phyloP scores from a whole-genome alignment of 2,329 filamentous ascomycete species.

The Allantophomopsis lycopodina region DNA sequence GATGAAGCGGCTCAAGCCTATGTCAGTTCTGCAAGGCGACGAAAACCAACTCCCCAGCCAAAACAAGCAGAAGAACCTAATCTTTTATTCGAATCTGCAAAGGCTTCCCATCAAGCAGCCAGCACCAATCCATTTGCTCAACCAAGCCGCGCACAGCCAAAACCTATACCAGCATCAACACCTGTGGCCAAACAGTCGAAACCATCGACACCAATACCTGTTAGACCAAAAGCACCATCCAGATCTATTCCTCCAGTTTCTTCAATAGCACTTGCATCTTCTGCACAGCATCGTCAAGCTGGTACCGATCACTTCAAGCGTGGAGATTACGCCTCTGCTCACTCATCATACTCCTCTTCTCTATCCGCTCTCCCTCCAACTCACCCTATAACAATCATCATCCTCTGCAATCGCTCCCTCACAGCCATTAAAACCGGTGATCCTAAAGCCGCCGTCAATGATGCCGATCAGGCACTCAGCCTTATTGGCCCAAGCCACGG shows the following conservation, averaged over 20 bases:
- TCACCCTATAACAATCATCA: slow-evolving; percentile 77
- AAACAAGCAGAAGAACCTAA: slow-evolving; percentile 36
- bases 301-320: slow-evolving; percentile 88
- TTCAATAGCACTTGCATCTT: slow-evolving; percentile 55
- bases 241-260: slow-evolving; percentile 50
- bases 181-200: slow-evolving; percentile 24
- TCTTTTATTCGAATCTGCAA: slow-evolving; percentile 39
- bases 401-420: slow-evolving; percentile 82
- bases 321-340: slow-evolving; percentile 81
- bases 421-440: slow-evolving; percentile 87
- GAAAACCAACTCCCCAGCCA: slow-evolving; percentile 36
- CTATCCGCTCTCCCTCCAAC: slow-evolving; percentile 58
- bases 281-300: slow-evolving; percentile 62
- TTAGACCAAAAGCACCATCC: slow-evolving; percentile 29
- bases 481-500: slow-evolving; percentile 72
- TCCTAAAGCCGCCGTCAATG: slow-evolving; percentile 71
- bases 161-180: slow-evolving; percentile 20
- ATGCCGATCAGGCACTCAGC: slow-evolving; percentile 67
- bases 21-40: slow-evolving; percentile 73
- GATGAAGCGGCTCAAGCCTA: slow-evolving; percentile 75
- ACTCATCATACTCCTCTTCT: slow-evolving; percentile 68
- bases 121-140: background rate
- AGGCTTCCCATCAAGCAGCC: background rate
- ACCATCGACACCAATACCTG: slow-evolving; percentile 27
- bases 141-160: slow-evolving; percentile 17